Evolutionary conservation across 768 basidiomycete species (phyloP), one percentile per base, ranked within the genome.

Genomic region (Mycena amicta): DNA sequence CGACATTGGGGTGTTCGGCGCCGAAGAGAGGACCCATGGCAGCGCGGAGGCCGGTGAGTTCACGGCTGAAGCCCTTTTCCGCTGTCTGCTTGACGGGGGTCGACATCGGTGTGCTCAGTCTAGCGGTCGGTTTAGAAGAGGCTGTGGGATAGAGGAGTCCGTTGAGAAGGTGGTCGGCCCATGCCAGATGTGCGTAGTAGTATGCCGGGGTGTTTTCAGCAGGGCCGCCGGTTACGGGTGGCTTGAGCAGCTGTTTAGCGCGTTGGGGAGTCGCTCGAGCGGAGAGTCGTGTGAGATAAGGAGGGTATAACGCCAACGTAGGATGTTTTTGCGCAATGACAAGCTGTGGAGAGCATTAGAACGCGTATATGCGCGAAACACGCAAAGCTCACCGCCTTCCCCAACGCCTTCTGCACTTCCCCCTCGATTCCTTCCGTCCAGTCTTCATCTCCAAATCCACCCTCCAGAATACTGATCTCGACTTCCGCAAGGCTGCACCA

Each of bases 401-500:
- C 83, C 16, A 89, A 75, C 12, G 88, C 85, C 55, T 79, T 83
- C 66, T 90, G 88, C 22, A 88, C 86, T 68, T 90, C 89, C 0
- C 53, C 68, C 61, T 82, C 83, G 6, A 87, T 72, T 27, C 77
- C 83, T n/a, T 63, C 63, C n/a, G 81, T 72, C 83, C 82, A 78
- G 41, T 67, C 50, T 68, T 80, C 60, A 57, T 74, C 75, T 2
- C 71, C 71, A 50, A 81, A 72, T 25, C 83, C 81, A 22, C 82
- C 78, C 16, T 72, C 69, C 49, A 84, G 77, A 43, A 84, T 77
- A 58, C 75, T 76, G 67, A 91, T 77, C 3, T 89, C 90, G 1
- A 89, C 65, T 69, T 92, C 90, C 0, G 84, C 89, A 0, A 92
- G 63, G 11, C 81, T 80, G 1, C 85, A 84, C 84, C 87, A 90